A percentile compares a stretch with the other conserved stretches of the same genome.
These are phyloP conservation scores for Tuber umbilicatum DNA, from an alignment of 495 filamentous ascomycete species.

Conservation along the genomic window DNA sequence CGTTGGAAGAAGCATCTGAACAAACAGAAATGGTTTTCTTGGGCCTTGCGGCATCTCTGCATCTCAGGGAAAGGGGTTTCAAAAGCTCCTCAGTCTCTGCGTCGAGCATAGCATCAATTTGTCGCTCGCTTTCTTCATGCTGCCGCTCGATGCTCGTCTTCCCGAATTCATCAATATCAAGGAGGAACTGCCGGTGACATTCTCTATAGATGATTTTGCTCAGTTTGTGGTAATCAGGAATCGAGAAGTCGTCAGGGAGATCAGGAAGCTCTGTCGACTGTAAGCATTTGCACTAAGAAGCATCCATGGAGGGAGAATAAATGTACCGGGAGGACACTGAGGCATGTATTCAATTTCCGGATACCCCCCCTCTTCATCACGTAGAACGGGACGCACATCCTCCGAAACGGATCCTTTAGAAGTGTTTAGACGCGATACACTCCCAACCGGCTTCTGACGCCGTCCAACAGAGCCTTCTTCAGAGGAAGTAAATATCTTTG, in stretches of 20 bases:
- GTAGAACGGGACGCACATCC: constrained; percentile 26
- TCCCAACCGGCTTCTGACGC: constrained; percentile 45
- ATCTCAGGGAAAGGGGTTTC: neutral
- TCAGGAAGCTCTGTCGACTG: constrained; percentile 59
- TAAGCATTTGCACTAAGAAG: constrained; percentile 46
- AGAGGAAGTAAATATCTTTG: constrained; percentile 17
- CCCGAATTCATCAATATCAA: constrained; percentile 61
- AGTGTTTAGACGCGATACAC: constrained; percentile 46
- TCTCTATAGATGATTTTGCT: constrained; percentile 63
- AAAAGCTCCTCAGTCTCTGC: constrained; percentile 34
- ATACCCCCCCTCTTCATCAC: constrained; percentile 55
- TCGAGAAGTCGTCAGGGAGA: constrained; percentile 66
- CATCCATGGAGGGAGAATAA: neutral
- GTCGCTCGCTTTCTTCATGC: constrained; percentile 52
- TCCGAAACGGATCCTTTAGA: constrained; percentile 43
- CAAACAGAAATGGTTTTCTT: constrained; percentile 7
- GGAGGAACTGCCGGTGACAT: constrained; percentile 58
- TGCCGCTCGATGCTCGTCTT: constrained; percentile 57
- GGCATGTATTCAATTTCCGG: constrained; percentile 73
- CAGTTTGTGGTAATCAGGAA: constrained; percentile 46
- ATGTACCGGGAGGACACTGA: constrained; percentile 54
- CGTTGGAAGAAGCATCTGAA: constrained; percentile 8
- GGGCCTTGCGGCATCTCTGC: constrained; percentile 2
- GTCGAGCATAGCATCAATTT: constrained; percentile 36
- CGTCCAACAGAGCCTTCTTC: constrained; percentile 7